Conservation (phyloP, 1,284 basidiomycete genomes). For the Cryptococcus sp. region DNA sequence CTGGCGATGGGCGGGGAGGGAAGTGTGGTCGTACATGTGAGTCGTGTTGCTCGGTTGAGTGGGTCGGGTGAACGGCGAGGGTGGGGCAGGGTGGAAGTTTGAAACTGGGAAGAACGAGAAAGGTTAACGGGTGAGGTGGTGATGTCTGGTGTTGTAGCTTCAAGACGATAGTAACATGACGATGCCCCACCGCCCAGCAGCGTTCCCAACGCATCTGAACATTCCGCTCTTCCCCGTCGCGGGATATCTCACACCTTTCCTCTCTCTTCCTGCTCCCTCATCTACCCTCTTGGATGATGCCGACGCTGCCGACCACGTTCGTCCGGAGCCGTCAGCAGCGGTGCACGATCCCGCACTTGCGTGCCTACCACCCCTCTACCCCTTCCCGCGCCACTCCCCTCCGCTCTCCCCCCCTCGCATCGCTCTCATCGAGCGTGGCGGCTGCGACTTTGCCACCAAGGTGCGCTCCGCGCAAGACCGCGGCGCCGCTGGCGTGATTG, state of each 20-base stretch:
- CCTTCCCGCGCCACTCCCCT: neutral
- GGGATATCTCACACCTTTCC: conserved; percentile 37
- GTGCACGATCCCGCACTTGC: conserved; percentile 8
- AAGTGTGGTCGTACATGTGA: conserved; percentile 30
- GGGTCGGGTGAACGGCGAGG: too few species aligned
- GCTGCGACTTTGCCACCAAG: conserved; percentile 84
- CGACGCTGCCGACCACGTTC: neutral
- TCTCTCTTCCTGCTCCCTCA: conserved; percentile 8
- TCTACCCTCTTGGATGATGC: neutral
- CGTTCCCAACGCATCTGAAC: conserved; percentile 41
- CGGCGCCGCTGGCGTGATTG: conserved; percentile 82
- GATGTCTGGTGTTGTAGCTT: too few species aligned
- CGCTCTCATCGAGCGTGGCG: conserved; percentile 77
- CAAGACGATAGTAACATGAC: conserved; percentile 28
- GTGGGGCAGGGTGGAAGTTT: too few species aligned
- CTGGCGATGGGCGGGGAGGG: conserved; percentile 44
- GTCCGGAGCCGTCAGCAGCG: neutral
- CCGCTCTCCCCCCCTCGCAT: conserved; percentile 49
- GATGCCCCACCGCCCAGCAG: conserved; percentile 46
- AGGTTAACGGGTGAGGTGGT: too few species aligned
- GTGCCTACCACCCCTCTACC: conserved; percentile 28
- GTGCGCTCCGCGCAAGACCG: conserved; percentile 73
- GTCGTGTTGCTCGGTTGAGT: conserved; percentile 3
- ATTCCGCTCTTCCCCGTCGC: conserved; percentile 28
- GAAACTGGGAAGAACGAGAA: too few species aligned